phyloP scores from a whole-genome alignment of 208 protist genomes.

The Porcisia hertigi region DNA sequence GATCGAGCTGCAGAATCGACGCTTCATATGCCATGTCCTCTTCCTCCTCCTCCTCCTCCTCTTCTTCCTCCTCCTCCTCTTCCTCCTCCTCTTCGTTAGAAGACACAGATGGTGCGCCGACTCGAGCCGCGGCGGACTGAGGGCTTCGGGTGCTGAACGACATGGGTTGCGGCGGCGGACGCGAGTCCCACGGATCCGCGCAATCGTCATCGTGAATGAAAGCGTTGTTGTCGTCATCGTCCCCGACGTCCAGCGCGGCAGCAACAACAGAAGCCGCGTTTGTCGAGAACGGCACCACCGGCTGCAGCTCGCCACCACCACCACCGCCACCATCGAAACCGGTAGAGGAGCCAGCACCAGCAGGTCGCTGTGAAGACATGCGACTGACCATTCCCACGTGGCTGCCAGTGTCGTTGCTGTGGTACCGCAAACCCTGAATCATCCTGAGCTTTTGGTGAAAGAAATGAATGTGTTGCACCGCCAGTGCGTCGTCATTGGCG shows the following conservation, averaged over 20 bases:
- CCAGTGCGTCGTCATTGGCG: conserved; percentile 61
- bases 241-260: conserved; percentile 24
- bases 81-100: conserved; percentile 35
- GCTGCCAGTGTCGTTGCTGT: background rate
- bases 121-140: background rate
- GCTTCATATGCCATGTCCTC: background rate
- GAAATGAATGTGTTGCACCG: conserved; percentile 50
- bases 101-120: background rate
- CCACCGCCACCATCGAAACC: too few species aligned
- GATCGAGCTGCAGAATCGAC: background rate
- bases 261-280: conserved; percentile 22
- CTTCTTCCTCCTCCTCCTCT: conserved; percentile 23
- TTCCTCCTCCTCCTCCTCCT: conserved; percentile 1
- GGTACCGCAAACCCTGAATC: conserved; percentile 21
- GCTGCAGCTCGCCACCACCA: background rate
- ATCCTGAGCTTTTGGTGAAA: conserved; percentile 54
- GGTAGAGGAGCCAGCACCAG: background rate
- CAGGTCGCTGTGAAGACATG: background rate
- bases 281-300: background rate
- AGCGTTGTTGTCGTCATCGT: background rate
- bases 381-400: background rate
- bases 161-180: conserved; percentile 17
- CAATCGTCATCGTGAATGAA: background rate
- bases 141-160: conserved; percentile 17
- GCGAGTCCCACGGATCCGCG: background rate